Percentiles rank a stretch among this genome's conserved stretches.
Evolutionary conservation across 495 filamentous ascomycete species (phyloP).

Genomic region (Rostrohypoxylon terebratum): DNA sequence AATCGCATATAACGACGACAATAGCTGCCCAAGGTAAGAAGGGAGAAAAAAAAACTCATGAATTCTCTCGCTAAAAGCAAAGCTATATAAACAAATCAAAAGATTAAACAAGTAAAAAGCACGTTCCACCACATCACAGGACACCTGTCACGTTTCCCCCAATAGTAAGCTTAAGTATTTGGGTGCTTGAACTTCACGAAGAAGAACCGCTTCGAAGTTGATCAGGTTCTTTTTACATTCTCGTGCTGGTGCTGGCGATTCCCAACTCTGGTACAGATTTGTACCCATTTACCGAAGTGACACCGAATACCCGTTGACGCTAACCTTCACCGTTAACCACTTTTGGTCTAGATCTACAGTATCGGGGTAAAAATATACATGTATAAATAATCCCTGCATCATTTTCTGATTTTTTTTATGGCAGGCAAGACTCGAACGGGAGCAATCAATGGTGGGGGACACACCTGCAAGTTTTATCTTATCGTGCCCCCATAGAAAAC

Average conservation of each 20-base stretch:
- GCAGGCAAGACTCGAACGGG: too few species aligned
- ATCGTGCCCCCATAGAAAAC: not conserved
- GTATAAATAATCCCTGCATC: not conserved
- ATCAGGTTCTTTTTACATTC: constrained; percentile 2
- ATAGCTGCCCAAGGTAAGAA: constrained; percentile 1
- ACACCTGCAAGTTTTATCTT: not conserved
- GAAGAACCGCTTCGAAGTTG: constrained; percentile 41
- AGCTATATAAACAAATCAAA: constrained; percentile 12
- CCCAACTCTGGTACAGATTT: not conserved
- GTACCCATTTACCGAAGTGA: constrained; percentile 36
- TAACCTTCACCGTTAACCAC: constrained; percentile 18
- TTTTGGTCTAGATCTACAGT: not conserved
- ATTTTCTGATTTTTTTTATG: not conserved
- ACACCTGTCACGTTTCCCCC: constrained; percentile 35
- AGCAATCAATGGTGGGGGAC: not conserved
- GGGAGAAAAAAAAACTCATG: not conserved
- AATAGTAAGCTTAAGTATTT: constrained; percentile 22
- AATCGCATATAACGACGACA: not conserved
- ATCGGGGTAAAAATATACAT: not conserved
- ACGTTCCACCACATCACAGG: constrained; percentile 32
- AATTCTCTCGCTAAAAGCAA: not conserved
- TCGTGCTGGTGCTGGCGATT: constrained; percentile 4
- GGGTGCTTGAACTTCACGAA: constrained; percentile 17
- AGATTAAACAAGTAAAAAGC: constrained; percentile 8
- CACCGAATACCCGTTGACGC: constrained; percentile 26